Evolutionary conservation across 1,284 basidiomycete genomes (phyloP).

Genomic region (Cryptococcus sp.): DNA sequence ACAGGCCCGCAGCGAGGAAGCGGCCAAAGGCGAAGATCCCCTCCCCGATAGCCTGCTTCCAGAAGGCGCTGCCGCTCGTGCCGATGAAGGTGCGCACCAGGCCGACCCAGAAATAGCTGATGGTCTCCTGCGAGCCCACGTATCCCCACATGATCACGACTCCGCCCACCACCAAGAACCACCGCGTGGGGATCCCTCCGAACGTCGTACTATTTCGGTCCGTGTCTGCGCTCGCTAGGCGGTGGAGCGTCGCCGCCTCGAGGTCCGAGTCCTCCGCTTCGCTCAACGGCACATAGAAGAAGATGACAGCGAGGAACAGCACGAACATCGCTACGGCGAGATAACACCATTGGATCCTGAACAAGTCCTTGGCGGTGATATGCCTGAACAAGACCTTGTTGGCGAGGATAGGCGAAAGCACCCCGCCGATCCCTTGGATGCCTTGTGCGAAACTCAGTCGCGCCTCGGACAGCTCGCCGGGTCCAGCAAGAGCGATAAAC

Average conservation of each 20-base stretch:
- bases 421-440: conserved; percentile 45
- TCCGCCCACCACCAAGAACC: conserved; percentile 27
- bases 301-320: conserved; percentile 45
- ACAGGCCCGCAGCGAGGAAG: conserved; percentile 37
- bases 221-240: conserved; percentile 30
- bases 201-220: conserved; percentile 16
- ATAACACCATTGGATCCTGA: conserved; percentile 53
- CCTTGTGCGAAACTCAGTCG: conserved; percentile 51
- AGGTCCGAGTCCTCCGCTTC: conserved; percentile 48
- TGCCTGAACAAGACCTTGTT: conserved; percentile 40
- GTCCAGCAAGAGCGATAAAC: conserved; percentile 53
- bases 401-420: conserved; percentile 46
- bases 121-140: conserved; percentile 48
- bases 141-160: conserved; percentile 41
- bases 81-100: conserved; percentile 8
- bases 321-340: conserved; percentile 50
- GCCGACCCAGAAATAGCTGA: conserved; percentile 39
- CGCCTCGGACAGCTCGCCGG: conserved; percentile 43
- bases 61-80: conserved; percentile 30
- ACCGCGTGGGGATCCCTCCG: conserved; percentile 21
- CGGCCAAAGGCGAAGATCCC: conserved; percentile 41
- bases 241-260: conserved; percentile 33
- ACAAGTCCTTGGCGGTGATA: conserved; percentile 31
- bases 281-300: conserved; percentile 50
- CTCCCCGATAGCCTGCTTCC: conserved; percentile 37